A percentile compares a stretch with the other conserved stretches of the same genome.
phyloP scores from a whole-genome alignment of 768 basidiomycete genomes.

The Panaeolus papilionaceus region DNA sequence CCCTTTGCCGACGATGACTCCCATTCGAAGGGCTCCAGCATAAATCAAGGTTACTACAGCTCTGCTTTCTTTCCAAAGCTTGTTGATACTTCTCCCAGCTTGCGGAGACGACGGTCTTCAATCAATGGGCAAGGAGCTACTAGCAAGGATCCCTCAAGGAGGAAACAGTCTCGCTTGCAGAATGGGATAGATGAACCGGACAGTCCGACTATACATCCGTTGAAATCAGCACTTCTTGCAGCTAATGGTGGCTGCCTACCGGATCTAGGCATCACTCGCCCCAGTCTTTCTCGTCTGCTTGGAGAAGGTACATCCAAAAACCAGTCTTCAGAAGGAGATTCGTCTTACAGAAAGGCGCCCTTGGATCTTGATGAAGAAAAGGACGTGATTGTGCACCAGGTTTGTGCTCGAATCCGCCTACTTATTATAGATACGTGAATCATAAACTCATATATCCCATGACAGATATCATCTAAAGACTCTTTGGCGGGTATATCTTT shows the following conservation, averaged over 20 bases:
- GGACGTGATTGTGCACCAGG: constrained; percentile 67
- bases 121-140: constrained; percentile 18
- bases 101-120: constrained; percentile 31
- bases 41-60: constrained; percentile 32
- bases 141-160: constrained; percentile 15
- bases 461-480: constrained; percentile 73
- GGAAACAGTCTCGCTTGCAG: constrained; percentile 30
- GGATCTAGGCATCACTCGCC: constrained; percentile 44
- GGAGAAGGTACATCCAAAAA: constrained; percentile 38
- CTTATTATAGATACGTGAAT: constrained; percentile 5
- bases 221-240: constrained; percentile 33
- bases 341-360: constrained; percentile 22
- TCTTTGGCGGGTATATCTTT: constrained; percentile 88
- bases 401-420: constrained; percentile 32
- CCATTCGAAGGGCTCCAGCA: constrained; percentile 23
- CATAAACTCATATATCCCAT: constrained; percentile 13
- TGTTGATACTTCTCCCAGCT: constrained; percentile 26
- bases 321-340: constrained; percentile 28
- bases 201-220: constrained; percentile 32
- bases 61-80: constrained; percentile 39
- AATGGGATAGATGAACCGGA: constrained; percentile 32
- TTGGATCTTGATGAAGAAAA: constrained; percentile 42
- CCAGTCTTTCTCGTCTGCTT: constrained; percentile 45
- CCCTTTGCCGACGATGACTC: constrained; percentile 31
- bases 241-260: constrained; percentile 29